Evolutionary conservation across 2,329 filamentous ascomycete species (phyloP).

Genomic region (Arthrobotrys sinensis): DNA sequence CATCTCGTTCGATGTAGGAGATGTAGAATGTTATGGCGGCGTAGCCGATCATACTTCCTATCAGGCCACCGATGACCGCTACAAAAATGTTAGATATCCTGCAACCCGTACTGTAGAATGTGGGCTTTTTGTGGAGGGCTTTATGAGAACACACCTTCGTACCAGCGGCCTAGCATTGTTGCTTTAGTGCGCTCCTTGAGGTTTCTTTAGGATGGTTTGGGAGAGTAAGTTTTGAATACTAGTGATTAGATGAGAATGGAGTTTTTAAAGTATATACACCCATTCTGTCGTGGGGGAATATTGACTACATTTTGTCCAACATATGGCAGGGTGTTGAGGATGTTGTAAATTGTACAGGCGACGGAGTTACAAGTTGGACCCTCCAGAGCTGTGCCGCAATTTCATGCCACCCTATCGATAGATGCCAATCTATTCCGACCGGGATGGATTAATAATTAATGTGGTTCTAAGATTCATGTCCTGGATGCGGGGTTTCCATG

Average conservation of each 20-base stretch:
- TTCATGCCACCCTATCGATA: too few species aligned
- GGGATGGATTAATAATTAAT: too few species aligned
- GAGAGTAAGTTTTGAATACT: background rate
- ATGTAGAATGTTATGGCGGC: slow-evolving; percentile 20
- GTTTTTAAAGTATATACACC: too few species aligned
- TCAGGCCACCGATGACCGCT: slow-evolving; percentile 43
- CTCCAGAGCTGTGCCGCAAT: too few species aligned
- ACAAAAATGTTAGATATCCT: slow-evolving; percentile 21
- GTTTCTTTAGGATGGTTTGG: too few species aligned
- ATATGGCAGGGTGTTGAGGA: background rate
- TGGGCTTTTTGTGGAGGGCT: background rate
- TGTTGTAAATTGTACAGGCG: slow-evolving; percentile 1
- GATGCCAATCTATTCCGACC: too few species aligned
- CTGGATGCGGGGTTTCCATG: too few species aligned
- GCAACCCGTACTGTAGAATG: background rate
- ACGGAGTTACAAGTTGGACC: background rate
- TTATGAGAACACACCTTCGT: slow-evolving; percentile 27
- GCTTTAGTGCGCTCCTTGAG: background rate
- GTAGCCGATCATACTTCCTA: slow-evolving; percentile 38
- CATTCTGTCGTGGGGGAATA: too few species aligned
- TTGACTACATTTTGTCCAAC: too few species aligned
- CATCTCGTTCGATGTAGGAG: slow-evolving; percentile 2
- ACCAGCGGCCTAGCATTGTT: slow-evolving; percentile 29
- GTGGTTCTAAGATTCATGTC: too few species aligned
- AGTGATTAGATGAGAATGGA: too few species aligned